Conservation (phyloP, 345 rosid genomes). For the Pistacia integerrima region DNA sequence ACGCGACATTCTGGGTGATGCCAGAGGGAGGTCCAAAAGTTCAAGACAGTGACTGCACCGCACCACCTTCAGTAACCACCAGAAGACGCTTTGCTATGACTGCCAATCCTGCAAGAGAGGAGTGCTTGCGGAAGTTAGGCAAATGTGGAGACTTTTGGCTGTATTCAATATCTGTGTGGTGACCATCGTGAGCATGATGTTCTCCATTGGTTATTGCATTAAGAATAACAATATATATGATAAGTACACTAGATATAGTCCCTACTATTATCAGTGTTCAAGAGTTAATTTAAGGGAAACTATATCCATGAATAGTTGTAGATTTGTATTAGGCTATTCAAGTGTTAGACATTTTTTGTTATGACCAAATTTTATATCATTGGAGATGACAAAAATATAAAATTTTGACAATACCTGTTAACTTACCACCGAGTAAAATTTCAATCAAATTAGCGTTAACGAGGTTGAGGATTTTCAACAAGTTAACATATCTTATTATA, state of each 20-base stretch:
- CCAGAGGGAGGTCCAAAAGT: background rate
- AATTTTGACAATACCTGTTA: too few relatives aligned
- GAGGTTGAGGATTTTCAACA: too few relatives aligned
- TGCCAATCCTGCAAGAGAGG: constrained; percentile 35
- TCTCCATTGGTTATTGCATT: constrained; percentile 19
- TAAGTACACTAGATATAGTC: background rate
- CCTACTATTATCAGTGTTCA: background rate
- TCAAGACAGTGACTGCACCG: constrained; percentile 27
- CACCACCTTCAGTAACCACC: constrained; percentile 24
- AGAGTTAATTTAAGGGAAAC: too few relatives aligned
- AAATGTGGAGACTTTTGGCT: constrained; percentile 6
- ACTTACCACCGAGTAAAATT: too few relatives aligned
- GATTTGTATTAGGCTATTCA: too few relatives aligned
- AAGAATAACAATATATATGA: constrained; percentile 14
- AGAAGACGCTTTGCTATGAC: constrained; percentile 24
- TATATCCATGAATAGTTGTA: too few relatives aligned
- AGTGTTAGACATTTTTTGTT: too few relatives aligned
- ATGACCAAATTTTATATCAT: too few relatives aligned
- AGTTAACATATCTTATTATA: too few relatives aligned
- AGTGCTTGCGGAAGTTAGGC: constrained; percentile 14
- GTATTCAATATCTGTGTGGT: background rate
- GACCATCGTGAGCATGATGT: background rate
- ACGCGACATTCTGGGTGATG: constrained; percentile 16
- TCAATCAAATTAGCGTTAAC: too few relatives aligned
- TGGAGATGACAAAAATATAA: too few relatives aligned